Percentiles rank a stretch among this genome's conserved stretches.
Evolutionary conservation across 805 yeast species (phyloP).

Genomic region (Candida suzukii): DNA sequence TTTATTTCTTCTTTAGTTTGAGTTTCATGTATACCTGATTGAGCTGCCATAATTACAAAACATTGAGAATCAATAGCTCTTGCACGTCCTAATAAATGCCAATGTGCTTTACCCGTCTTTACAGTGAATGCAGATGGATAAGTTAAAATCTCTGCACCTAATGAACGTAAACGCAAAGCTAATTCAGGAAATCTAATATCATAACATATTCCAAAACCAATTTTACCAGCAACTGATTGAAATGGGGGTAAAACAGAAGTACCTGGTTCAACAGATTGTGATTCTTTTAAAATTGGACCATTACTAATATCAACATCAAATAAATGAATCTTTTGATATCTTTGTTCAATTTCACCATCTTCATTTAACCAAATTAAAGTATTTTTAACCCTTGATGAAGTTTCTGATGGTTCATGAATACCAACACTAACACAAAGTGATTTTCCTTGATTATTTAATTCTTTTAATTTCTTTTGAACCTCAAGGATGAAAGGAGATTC

Average conservation of each 20-base stretch:
- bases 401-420: conserved; percentile 69
- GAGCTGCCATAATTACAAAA: conserved; percentile 86
- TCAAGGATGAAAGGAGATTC: conserved; percentile 34
- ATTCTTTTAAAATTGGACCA: conserved; percentile 77
- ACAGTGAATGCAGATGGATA: conserved; percentile 93
- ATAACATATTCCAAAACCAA: conserved; percentile 76
- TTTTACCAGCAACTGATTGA: conserved; percentile 49
- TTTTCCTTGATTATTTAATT: conserved; percentile 30
- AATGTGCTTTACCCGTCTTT: conserved; percentile 87
- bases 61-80: conserved; percentile 87
- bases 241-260: conserved; percentile 44
- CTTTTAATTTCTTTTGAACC: conserved; percentile 38
- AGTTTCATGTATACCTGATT: conserved; percentile 68
- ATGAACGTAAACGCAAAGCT: conserved; percentile 51
- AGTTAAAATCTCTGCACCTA: conserved; percentile 72
- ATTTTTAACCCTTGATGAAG: conserved; percentile 51
- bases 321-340: conserved; percentile 81
- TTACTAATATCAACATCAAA: conserved; percentile 81
- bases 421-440: conserved; percentile 73
- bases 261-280: conserved; percentile 81
- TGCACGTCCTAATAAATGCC: conserved; percentile 73
- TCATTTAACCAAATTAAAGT: conserved; percentile 64
- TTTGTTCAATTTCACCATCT: conserved; percentile 54
- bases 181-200: conserved; percentile 86
- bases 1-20: conserved; percentile 30